phyloP scores from a whole-genome alignment of 2,329 filamentous ascomycete species.

The Fusarium newnesense region DNA sequence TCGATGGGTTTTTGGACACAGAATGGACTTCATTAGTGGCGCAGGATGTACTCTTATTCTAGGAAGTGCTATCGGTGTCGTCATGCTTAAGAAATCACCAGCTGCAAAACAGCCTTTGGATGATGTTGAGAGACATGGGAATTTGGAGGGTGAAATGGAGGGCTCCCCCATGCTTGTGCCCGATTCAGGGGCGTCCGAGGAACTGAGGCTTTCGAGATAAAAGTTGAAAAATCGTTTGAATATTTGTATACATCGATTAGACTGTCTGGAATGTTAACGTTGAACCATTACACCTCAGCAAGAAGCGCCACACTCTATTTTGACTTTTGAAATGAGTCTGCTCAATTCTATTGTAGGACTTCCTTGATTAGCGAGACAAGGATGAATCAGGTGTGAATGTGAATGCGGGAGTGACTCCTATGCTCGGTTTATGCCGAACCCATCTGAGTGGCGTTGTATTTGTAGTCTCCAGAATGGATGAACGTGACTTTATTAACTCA shows the following conservation, averaged over 20 bases:
- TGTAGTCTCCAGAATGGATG: background rate
- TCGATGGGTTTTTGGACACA: conserved; percentile 61
- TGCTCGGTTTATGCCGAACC: background rate
- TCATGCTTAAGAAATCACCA: conserved; percentile 55
- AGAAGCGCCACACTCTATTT: background rate
- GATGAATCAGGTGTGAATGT: background rate
- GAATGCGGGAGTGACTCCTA: background rate
- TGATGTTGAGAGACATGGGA: conserved; percentile 50
- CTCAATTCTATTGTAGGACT: background rate
- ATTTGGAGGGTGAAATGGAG: conserved; percentile 48
- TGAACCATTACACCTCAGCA: background rate
- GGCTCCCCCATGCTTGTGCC: conserved; percentile 54
- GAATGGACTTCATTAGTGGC: conserved; percentile 61
- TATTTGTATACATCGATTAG: background rate
- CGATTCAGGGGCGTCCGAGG: conserved; percentile 43
- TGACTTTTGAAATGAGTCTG: background rate
- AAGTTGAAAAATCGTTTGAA: background rate
- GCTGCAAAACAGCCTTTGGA: conserved; percentile 40
- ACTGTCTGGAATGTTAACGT: background rate
- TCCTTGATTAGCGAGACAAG: background rate
- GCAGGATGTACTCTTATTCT: conserved; percentile 63
- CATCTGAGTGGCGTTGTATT: background rate
- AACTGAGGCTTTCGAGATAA: conserved; percentile 30
- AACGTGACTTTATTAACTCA: background rate
- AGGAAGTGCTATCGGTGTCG: conserved; percentile 63